Conservation (phyloP, 768 basidiomycete genomes). For the Lactarius quietus region DNA sequence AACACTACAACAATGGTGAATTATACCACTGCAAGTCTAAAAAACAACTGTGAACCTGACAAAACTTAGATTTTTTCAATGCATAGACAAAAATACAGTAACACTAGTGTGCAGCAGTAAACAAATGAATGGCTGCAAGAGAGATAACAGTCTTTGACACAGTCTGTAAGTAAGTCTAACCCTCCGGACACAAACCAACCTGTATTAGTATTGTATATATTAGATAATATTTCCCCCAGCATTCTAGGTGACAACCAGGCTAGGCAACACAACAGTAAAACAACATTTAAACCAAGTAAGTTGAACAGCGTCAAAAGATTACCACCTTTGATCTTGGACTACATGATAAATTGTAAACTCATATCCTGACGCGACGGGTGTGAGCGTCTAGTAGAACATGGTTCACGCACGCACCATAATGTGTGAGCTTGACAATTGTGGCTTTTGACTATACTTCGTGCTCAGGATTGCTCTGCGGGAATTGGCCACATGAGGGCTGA, state of each 20-base stretch:
- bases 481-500: background rate
- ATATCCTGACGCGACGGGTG: conserved; percentile 2
- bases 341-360: conserved; percentile 11
- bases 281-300: background rate
- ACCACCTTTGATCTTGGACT: background rate
- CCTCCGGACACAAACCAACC: too few species aligned
- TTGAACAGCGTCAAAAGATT: background rate
- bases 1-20: too few species aligned
- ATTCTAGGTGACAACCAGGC: background rate
- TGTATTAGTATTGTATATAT: too few species aligned
- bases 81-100: too few species aligned
- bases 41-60: too few species aligned
- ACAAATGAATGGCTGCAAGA: too few species aligned
- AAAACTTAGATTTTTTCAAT: too few species aligned
- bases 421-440: conserved; percentile 72
- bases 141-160: too few species aligned
- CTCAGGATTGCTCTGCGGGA: conserved; percentile 47
- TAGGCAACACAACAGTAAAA: background rate
- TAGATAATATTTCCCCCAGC: background rate
- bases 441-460: conserved; percentile 63
- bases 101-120: too few species aligned
- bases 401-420: conserved; percentile 44
- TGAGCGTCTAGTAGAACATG: background rate
- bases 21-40: too few species aligned
- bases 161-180: too few species aligned